Base-by-base conservation (phyloP, 352 stramenopile species). In the Phytophthora syringae region DNA sequence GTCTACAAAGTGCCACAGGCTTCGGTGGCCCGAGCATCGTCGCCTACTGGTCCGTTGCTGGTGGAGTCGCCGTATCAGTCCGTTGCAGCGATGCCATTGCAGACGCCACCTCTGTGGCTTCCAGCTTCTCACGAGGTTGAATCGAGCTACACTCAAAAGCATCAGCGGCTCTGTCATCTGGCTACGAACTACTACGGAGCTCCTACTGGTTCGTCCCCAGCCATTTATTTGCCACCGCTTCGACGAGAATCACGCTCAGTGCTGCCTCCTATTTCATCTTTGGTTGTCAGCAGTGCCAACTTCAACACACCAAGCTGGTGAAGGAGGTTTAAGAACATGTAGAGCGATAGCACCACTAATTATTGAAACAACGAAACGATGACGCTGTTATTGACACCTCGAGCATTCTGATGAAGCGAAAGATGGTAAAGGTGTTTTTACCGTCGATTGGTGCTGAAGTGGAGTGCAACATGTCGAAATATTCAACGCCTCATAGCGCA, bases 251-350 rank as follows among this genome's bases (percentile, higher is more conserved):
- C 60, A 11, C 65, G 70, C 37, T 52, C 63, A 53, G 6, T 86
- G 48, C 53, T 88, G n/a, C 79, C 79, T 37, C 75, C 79, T 11
- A 82, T 88, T 68, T 82, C 79, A 52, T 88, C 79, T n/a, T 60
- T 88, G 0, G 72, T 84, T 20, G 49, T 40, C 15, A 47, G 27
- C 16, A 52, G 55, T 16, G 60, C 51, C 43, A 72, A 43, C 24
- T 51, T 16, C 24, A 59, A 24, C 22, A 25, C 43, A 9, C 42
- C 55, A n/a, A 67, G 22, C 10, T 74, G 66, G 66, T 70, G 37
- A 60, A 47, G 4, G 21, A 44, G 21, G 13, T 11, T 36, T 20
- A 25, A 7, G 27, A 54, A 50, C 40, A 67, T 53, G 50, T 62
- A 66, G 49, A 54, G 24, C 43, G 52, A 56, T 61, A 70, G 47